Evolutionary conservation across 164 flowering plant species (phyloP).

Genomic region (Warburgia ugandensis): DNA sequence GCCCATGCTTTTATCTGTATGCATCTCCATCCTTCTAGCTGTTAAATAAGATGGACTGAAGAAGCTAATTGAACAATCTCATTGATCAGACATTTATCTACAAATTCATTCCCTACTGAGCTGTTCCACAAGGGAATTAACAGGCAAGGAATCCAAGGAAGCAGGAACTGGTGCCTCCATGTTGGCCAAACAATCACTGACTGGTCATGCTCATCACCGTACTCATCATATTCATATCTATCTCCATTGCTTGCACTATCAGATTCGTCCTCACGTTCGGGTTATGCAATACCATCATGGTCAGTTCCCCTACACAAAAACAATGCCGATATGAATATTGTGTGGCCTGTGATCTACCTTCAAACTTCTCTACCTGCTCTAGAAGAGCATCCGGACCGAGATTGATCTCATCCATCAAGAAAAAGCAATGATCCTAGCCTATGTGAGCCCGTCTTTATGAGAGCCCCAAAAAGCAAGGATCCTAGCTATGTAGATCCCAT

Average conservation of each 20-base stretch:
- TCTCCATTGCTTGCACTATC: constrained; percentile 9
- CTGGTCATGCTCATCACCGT: constrained; percentile 6
- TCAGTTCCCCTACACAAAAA: constrained; percentile 35
- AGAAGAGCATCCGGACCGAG: constrained; percentile 79
- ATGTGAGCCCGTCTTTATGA: too few relatives aligned
- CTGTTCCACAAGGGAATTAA: constrained; percentile 46
- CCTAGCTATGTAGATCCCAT: too few relatives aligned
- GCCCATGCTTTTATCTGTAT: neutral
- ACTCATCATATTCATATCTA: constrained; percentile 22
- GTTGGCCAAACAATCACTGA: constrained; percentile 17
- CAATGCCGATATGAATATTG: constrained; percentile 64
- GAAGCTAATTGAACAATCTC: neutral
- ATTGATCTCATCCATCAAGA: constrained; percentile 49
- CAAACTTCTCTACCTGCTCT: constrained; percentile 71
- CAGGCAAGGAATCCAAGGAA: constrained; percentile 63
- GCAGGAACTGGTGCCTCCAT: constrained; percentile 20
- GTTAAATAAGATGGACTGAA: neutral
- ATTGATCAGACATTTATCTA: neutral
- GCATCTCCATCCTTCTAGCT: neutral
- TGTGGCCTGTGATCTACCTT: constrained; percentile 41
- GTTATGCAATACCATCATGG: neutral
- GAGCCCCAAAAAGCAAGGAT: too few relatives aligned
- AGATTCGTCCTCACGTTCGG: constrained; percentile 16
- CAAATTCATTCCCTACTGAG: constrained; percentile 15
- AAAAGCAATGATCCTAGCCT: too few relatives aligned